Evolutionary conservation across 2,329 filamentous ascomycete species (phyloP), one percentile per base, ranked within the genome.

Genomic region (Orbilia brochopaga): DNA sequence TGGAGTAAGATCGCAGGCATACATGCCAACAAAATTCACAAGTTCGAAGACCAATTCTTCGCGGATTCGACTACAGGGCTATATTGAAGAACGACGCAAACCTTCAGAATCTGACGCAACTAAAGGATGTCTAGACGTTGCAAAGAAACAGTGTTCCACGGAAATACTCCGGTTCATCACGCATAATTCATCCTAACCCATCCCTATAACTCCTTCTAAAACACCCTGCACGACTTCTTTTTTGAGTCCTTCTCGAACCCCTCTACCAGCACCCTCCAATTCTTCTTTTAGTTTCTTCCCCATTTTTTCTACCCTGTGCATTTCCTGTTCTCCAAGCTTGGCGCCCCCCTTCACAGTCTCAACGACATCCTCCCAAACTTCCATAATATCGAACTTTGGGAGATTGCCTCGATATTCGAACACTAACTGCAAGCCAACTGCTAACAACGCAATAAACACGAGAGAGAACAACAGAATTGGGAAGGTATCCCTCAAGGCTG

Each of bases 141-240:
- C 17, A 61, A 42, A 44, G 23, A 24, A 44, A 61, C 17, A 6
- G 21, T 10, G 17, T 40, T 54, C n/a, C 40, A 21, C 1, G 54
- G n/a, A 46, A 42, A 53, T 19, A 51, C 10, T 7, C 19, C 40
- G 13, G 21, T 8, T n/a, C n/a, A 4, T 55, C 27, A 32, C 3
- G 27, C 27, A 32, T 3, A 32, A 32, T 32, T 24, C 21, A 37
- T 10, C n/a, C 55, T 57, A 72, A 32, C 67, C 60, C 55, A 72
- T 60, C 11, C 67, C 67, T n/a, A 72, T 72, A n/a, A 72, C 57
- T 51, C 67, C 67, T 27, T 72, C 67, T 27, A 72, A 42, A 37
- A 72, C 67, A 15, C 67, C 67, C 15, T 72, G 67, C 30, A 72
- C 53, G 32, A 72, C 67, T 32, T 72, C 67, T 42, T 72, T 72